Conservation (phyloP, 495 filamentous ascomycete species). For the Podospora didyma region DNA sequence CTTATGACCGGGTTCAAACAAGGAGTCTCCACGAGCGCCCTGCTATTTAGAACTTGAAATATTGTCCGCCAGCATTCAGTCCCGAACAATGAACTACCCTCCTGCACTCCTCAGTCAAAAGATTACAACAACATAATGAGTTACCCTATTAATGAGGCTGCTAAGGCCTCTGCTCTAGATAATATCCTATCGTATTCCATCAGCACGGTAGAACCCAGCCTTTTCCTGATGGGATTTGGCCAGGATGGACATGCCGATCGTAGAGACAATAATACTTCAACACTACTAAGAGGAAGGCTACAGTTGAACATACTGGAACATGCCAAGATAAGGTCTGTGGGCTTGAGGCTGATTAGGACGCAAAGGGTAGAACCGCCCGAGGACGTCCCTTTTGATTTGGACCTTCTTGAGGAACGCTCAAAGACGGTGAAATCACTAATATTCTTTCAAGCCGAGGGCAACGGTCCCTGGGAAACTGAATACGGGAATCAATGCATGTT, state of each 20-base stretch:
- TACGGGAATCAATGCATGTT: constrained; percentile 56
- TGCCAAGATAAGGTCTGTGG: constrained; percentile 92
- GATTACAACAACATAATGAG: constrained; percentile 41
- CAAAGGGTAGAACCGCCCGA: constrained; percentile 96
- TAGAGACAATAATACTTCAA: constrained; percentile 51
- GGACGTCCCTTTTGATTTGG: constrained; percentile 83
- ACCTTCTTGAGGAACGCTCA: constrained; percentile 75
- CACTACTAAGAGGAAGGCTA: constrained; percentile 82
- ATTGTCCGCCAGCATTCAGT: too few species aligned
- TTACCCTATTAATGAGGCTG: constrained; percentile 40
- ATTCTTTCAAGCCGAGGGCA: constrained; percentile 72
- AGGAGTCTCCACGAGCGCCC: too few species aligned
- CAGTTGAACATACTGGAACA: constrained; percentile 80
- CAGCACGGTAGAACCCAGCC: constrained; percentile 77
- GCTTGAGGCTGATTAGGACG: constrained; percentile 78
- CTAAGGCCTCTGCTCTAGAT: constrained; percentile 69
- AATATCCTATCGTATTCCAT: constrained; percentile 70
- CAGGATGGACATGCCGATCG: constrained; percentile 65
- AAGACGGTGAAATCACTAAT: constrained; percentile 73
- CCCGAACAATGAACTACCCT: too few species aligned
- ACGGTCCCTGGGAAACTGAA: constrained; percentile 49
- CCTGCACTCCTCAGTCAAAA: too few species aligned
- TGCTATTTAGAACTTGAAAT: too few species aligned
- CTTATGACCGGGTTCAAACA: too few species aligned
- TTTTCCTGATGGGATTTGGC: constrained; percentile 90